These are phyloP conservation scores for Lophium mytilinum DNA, from an alignment of 495 filamentous ascomycete genomes.

Conservation along the genomic window DNA sequence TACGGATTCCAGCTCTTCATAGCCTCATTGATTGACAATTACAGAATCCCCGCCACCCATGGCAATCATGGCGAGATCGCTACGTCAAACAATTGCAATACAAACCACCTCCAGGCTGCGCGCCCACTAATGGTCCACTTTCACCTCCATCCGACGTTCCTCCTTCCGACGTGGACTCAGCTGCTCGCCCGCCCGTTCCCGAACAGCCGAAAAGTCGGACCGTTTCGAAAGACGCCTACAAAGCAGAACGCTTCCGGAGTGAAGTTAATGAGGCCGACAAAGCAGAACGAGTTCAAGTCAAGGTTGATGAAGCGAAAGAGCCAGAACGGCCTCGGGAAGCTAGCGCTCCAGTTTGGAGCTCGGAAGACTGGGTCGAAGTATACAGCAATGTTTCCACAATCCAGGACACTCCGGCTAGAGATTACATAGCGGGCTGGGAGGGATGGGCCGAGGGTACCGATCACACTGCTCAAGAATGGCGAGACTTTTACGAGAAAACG, in stretches of 20 bases:
- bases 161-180: not conserved
- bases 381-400: conserved; percentile 14
- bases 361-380: conserved; percentile 16
- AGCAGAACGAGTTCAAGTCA: too few relatives aligned
- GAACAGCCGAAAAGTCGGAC: not conserved
- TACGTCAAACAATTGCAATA: conserved; percentile 51
- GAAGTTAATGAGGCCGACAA: not conserved
- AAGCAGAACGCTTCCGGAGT: too few relatives aligned
- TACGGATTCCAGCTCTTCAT: conserved; percentile 26
- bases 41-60: conserved; percentile 60
- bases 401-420: not conserved
- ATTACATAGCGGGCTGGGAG: conserved; percentile 12
- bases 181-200: not conserved
- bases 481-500: conserved; percentile 15
- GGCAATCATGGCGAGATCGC: conserved; percentile 63
- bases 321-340: too few relatives aligned
- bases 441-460: conserved; percentile 2
- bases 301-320: too few relatives aligned
- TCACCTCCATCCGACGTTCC: conserved; percentile 17
- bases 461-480: conserved; percentile 13
- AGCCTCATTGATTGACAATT: not conserved
- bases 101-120: conserved; percentile 28
- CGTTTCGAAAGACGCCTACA: not conserved
- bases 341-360: too few relatives aligned
- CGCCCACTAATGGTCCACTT: conserved; percentile 16